Evolutionary conservation across 1,139 yeast species (phyloP).

Genomic region (Protomyces macrosporus): DNA sequence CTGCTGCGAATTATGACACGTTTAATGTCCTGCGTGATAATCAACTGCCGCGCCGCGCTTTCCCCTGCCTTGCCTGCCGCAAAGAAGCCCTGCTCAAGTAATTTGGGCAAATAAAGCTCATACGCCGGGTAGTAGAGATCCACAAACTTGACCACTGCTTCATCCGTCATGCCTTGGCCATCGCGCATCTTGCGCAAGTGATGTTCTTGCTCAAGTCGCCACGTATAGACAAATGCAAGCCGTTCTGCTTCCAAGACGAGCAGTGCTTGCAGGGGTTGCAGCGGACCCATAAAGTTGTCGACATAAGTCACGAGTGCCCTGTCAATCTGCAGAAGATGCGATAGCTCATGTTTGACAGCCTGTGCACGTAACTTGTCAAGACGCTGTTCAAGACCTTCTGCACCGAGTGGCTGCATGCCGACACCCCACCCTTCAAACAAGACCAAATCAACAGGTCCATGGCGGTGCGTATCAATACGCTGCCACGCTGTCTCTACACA

Average conservation of each 20-base stretch:
- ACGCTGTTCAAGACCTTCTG: slow-evolving; percentile 35
- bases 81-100: slow-evolving; percentile 35
- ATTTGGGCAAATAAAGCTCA: slow-evolving; percentile 54
- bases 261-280: slow-evolving; percentile 40
- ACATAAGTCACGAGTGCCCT: slow-evolving; percentile 44
- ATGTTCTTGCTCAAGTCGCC: slow-evolving; percentile 87
- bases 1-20: neutral
- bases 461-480: slow-evolving; percentile 7
- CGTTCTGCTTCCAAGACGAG: slow-evolving; percentile 58
- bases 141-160: slow-evolving; percentile 60
- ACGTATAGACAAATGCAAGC: slow-evolving; percentile 59
- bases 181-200: slow-evolving; percentile 44
- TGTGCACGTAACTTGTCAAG: slow-evolving; percentile 23
- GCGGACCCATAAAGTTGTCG: neutral
- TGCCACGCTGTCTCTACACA: slow-evolving; percentile 37
- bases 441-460: slow-evolving; percentile 51
- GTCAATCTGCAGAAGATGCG: slow-evolving; percentile 38
- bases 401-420: slow-evolving; percentile 56
- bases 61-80: neutral
- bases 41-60: neutral
- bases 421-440: slow-evolving; percentile 93
- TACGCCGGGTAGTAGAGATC: slow-evolving; percentile 86
- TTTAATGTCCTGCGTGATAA: neutral
- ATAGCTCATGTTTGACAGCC: slow-evolving; percentile 32
- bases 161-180: slow-evolving; percentile 78